These are phyloP conservation scores for Neoscytalidium dimidiatum DNA, from an alignment of 2,329 filamentous ascomycete species.

Conservation along the genomic window DNA sequence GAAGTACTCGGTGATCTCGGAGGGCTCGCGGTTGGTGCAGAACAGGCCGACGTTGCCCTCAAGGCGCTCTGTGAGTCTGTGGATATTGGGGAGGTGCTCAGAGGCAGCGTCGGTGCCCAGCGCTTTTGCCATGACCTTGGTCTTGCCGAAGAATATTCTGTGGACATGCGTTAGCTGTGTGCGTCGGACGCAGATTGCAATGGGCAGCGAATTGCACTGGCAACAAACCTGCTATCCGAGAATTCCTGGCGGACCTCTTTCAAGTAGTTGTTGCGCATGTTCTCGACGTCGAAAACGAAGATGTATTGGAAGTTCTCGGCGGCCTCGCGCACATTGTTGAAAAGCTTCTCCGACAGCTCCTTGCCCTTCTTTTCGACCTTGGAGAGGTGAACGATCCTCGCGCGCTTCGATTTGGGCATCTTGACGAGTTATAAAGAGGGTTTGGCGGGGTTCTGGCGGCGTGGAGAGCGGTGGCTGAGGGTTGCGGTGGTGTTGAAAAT, in stretches of 20 bases:
- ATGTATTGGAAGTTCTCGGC: conserved; percentile 85
- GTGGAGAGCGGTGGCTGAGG: not conserved
- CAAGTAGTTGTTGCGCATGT: conserved; percentile 97
- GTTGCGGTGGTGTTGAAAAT: conserved; percentile 20
- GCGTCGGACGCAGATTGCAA: not conserved
- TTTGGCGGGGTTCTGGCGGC: conserved; percentile 16
- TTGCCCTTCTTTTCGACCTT: conserved; percentile 94
- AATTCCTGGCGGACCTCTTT: conserved; percentile 88
- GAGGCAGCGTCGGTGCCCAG: conserved; percentile 77
- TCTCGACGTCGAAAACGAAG: conserved; percentile 91
- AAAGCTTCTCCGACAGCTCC: conserved; percentile 82
- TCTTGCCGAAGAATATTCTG: conserved; percentile 92
- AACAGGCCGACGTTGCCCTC: conserved; percentile 84
- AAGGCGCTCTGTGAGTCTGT: conserved; percentile 69
- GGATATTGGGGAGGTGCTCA: conserved; percentile 77
- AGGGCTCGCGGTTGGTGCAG: conserved; percentile 77
- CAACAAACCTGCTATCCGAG: conserved; percentile 73
- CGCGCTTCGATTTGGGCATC: conserved; percentile 97
- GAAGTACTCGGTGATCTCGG: conserved; percentile 73
- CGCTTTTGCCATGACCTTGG: conserved; percentile 96
- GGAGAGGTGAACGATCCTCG: conserved; percentile 84
- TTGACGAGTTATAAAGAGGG: conserved; percentile 30
- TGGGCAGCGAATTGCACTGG: conserved; percentile 28
- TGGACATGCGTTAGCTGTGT: conserved; percentile 1
- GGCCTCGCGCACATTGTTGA: conserved; percentile 82